Base-by-base conservation (phyloP, 805 yeast species). In the Isabelozyma gotoi region DNA sequence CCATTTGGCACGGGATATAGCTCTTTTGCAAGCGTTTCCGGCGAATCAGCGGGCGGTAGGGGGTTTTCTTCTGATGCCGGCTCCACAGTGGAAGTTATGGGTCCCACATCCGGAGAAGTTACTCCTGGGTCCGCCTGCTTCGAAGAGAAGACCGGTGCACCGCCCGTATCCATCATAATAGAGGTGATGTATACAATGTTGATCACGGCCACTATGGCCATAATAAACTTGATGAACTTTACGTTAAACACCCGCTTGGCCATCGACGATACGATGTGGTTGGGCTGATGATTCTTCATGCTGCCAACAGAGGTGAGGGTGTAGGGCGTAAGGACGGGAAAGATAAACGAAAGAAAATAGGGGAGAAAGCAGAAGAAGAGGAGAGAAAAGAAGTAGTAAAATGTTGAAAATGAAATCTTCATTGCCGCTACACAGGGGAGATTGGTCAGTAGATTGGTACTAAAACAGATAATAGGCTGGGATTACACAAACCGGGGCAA, bases 101-200 rank as follows among this genome's bases (percentile, higher is more conserved):
- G 24, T 33, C 12, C 29, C 29, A 7, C 8, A 10, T 3, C n/a
- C 29, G 29, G 8, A 10, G 29, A 10, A 10, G 29, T 10, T 24
- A 24, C 14, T 39, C 16, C 39, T 33, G 7, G 18, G 8, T 17
- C 35, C 1, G 16, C 20, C 19, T 5, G 36, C 27, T 47, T 41
- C 8, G 41, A 20, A 4, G 18, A 21, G 8, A 32, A 27, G 2
- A 14, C 20, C 5, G 20, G 19, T 15, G 21, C 21, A 14, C 21
- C 6, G 12, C 18, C 36, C 6, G 11, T 33, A 35, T 50, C 55
- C 17, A 51, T 31, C 21, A 56, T 34, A 32, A 53, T 44, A 11
- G 52, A 39, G n/a, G 57, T 32, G 12, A 54, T 43, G 40, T 54
- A 56, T 16, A 56, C 42, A 3, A 55, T 43, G 40, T 56, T 56